Percentiles rank a stretch among this genome's conserved stretches.
These are phyloP conservation scores for Paspalum notatum DNA, from an alignment of 176 grass and related monocot species.

Conservation along the genomic window DNA sequence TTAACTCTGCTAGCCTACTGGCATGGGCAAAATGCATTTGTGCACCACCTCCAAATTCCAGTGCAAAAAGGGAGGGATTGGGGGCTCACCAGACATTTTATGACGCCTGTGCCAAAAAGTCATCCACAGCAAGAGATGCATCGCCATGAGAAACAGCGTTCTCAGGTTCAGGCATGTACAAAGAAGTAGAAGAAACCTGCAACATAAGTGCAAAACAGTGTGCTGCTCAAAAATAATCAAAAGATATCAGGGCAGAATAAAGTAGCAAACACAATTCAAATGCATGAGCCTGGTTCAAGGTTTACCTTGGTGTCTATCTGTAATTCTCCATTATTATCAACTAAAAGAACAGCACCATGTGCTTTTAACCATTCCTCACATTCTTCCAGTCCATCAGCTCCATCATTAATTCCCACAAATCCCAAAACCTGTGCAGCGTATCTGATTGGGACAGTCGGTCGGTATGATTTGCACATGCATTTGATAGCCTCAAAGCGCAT, in stretches of 20 bases:
- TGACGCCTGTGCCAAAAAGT: slow-evolving; percentile 73
- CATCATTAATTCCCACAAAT: slow-evolving; percentile 51
- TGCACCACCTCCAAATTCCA: slow-evolving; percentile 26
- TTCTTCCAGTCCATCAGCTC: slow-evolving; percentile 60
- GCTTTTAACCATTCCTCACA: slow-evolving; percentile 93
- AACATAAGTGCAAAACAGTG: not conserved
- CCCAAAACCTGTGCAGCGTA: slow-evolving; percentile 68
- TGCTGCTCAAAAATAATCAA: slow-evolving; percentile 26
- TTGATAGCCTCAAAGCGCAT: slow-evolving; percentile 89
- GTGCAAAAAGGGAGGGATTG: not conserved
- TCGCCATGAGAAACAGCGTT: slow-evolving; percentile 95
- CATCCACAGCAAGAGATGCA: slow-evolving; percentile 75
- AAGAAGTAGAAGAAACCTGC: slow-evolving; percentile 67
- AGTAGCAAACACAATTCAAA: not conserved
- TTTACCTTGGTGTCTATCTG: slow-evolving; percentile 89
- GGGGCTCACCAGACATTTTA: slow-evolving; percentile 36
- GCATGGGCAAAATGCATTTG: slow-evolving; percentile 7
- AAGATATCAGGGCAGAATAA: slow-evolving; percentile 5
- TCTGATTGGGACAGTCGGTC: slow-evolving; percentile 70
- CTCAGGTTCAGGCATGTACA: slow-evolving; percentile 86
- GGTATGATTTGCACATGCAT: slow-evolving; percentile 86
- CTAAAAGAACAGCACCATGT: slow-evolving; percentile 72
- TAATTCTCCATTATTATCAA: slow-evolving; percentile 61
- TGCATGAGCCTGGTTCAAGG: not conserved
- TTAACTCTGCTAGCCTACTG: slow-evolving; percentile 7